Evolutionary conservation across 352 stramenopile genomes (phyloP).

Genomic region (Aphanomyces astaci): DNA sequence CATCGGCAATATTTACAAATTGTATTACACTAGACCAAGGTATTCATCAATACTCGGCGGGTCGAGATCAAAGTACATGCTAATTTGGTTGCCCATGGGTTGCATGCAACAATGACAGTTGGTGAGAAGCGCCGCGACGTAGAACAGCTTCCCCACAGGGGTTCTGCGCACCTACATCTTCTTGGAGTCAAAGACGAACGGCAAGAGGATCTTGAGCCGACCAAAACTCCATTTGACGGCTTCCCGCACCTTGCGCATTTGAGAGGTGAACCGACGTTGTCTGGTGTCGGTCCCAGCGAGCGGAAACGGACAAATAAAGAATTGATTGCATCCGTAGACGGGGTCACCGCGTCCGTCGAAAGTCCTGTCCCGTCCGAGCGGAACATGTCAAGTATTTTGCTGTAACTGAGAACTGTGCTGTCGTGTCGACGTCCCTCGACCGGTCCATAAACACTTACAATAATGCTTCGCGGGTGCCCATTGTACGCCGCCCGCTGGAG

Average conservation of each 20-base stretch:
- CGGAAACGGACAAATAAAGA: not conserved
- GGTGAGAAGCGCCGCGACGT: not conserved
- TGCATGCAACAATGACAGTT: not conserved
- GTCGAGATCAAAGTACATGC: not conserved
- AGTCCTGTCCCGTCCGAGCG: not conserved
- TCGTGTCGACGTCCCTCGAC: too few species aligned
- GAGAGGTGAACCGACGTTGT: not conserved
- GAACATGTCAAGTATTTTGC: not conserved
- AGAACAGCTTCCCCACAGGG: too few species aligned
- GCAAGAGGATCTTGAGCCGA: too few species aligned
- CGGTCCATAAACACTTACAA: too few species aligned
- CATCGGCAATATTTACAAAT: too few species aligned
- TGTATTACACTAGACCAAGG: too few species aligned
- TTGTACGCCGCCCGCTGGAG: too few species aligned
- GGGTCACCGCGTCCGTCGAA: not conserved
- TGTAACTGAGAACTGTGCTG: not conserved
- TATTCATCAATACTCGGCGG: too few species aligned
- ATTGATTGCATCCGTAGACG: not conserved
- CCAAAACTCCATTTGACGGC: too few species aligned
- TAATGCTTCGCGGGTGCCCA: too few species aligned
- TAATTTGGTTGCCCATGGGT: not conserved
- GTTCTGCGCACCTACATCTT: too few species aligned
- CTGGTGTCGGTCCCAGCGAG: not conserved
- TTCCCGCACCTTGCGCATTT: not conserved
- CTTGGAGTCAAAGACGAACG: too few species aligned